A percentile compares a stretch with the other conserved stretches of the same genome.
Conservation (phyloP, 805 yeast genomes). For the Kodamaea neixiangensis region DNA sequence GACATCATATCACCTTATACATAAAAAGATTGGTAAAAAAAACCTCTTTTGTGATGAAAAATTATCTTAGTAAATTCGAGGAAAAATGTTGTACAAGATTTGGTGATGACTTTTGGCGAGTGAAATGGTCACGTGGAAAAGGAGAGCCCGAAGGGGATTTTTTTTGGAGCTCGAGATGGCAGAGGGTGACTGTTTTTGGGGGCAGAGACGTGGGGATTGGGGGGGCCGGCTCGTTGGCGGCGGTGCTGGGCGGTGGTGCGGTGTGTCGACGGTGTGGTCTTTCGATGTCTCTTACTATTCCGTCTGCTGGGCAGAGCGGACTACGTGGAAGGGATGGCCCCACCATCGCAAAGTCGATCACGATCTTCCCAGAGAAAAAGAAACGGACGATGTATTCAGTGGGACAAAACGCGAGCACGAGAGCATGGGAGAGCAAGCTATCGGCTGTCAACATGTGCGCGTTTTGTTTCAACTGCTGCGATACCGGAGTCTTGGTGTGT, state of each 20-base stretch:
- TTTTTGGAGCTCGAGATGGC: too few relatives aligned
- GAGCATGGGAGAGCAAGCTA: not conserved
- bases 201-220: too few relatives aligned
- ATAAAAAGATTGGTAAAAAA: conserved; percentile 4
- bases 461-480: not conserved
- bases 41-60: conserved; percentile 7
- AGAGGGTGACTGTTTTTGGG: too few relatives aligned
- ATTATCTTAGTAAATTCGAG: conserved; percentile 8
- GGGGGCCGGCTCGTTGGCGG: too few relatives aligned
- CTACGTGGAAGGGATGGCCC: too few relatives aligned
- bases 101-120: conserved; percentile 6
- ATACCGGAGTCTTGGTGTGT: not conserved
- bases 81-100: conserved; percentile 13
- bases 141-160: conserved; percentile 3
- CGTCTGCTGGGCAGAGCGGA: too few relatives aligned
- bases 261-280: too few relatives aligned
- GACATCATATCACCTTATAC: conserved; percentile 12
- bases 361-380: conserved; percentile 3
- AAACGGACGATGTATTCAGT: conserved; percentile 1
- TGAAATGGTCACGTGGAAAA: not conserved
- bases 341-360: too few relatives aligned
- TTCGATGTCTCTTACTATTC: too few relatives aligned
- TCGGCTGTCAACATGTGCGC: not conserved
- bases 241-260: too few relatives aligned
- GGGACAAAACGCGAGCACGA: not conserved